These are phyloP conservation scores for Sporothrix humicola DNA, from an alignment of 2,329 filamentous ascomycete genomes.

Conservation along the genomic window DNA sequence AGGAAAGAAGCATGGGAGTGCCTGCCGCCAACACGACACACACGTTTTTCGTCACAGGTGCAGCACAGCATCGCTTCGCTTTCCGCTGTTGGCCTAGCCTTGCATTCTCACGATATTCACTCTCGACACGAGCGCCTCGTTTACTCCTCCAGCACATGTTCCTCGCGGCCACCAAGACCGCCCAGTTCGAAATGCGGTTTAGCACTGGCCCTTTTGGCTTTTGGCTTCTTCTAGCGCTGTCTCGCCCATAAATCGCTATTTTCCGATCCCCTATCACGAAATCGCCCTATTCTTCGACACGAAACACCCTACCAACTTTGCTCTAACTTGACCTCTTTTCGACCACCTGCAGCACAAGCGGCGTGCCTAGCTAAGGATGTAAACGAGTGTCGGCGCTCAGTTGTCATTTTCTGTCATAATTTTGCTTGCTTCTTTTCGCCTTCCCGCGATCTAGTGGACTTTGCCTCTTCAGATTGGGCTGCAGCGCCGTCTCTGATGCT, in stretches of 20 bases:
- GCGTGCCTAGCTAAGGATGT: not conserved
- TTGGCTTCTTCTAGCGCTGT: slow-evolving; percentile 18
- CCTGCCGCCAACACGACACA: not conserved
- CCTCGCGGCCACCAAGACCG: not conserved
- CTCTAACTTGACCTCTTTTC: slow-evolving; percentile 9
- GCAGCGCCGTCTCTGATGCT: slow-evolving; percentile 21
- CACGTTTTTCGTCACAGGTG: not conserved
- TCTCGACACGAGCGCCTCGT: not conserved
- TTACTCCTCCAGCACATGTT: not conserved
- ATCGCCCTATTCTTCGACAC: slow-evolving; percentile 2
- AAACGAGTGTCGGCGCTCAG: not conserved
- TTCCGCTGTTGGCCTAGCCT: not conserved
- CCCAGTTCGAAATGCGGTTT: not conserved
- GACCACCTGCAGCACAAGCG: slow-evolving; percentile 26
- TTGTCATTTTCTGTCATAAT: not conserved
- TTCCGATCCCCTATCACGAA: slow-evolving; percentile 12
- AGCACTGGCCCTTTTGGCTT: not conserved
- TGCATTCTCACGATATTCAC: not conserved
- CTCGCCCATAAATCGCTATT: slow-evolving; percentile 4
- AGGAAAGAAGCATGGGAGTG: slow-evolving; percentile 17
- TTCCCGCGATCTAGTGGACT: slow-evolving; percentile 3
- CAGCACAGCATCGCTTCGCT: not conserved
- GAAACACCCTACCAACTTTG: not conserved
- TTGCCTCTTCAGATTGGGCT: slow-evolving; percentile 22
- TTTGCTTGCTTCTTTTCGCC: not conserved